Evolutionary conservation across 208 protist species (phyloP).

Genomic region (Porcisia hertigi): DNA sequence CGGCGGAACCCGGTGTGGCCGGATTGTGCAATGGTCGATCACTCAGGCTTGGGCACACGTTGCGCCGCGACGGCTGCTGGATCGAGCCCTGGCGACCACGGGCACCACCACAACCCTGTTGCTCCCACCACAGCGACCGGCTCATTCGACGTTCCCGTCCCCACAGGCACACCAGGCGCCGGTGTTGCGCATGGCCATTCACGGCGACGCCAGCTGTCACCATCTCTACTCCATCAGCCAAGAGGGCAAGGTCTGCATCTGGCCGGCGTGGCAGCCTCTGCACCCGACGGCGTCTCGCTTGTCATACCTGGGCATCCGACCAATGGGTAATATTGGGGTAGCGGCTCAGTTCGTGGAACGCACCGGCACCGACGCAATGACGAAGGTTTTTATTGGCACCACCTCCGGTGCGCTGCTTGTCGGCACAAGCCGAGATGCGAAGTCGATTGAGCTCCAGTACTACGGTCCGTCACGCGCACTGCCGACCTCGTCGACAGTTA

Average conservation of each 20-base stretch:
- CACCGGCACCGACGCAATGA: slow-evolving; percentile 60
- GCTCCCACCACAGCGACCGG: slow-evolving; percentile 35
- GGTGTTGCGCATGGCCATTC: slow-evolving; percentile 57
- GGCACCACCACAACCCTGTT: slow-evolving; percentile 42
- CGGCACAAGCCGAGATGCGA: slow-evolving; percentile 50
- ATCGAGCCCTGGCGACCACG: slow-evolving; percentile 41
- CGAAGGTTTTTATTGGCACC: slow-evolving; percentile 67
- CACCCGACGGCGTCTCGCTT: slow-evolving; percentile 45
- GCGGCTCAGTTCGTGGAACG: slow-evolving; percentile 49
- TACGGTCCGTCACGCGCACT: slow-evolving; percentile 18
- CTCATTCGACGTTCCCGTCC: slow-evolving; percentile 61
- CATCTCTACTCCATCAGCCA: slow-evolving; percentile 72
- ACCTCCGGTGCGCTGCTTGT: slow-evolving; percentile 51
- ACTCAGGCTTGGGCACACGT: slow-evolving; percentile 30
- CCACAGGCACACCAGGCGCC: slow-evolving; percentile 59
- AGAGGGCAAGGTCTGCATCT: slow-evolving; percentile 74
- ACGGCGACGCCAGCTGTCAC: slow-evolving; percentile 61
- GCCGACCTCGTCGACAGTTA: slow-evolving; percentile 24
- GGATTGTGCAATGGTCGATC: slow-evolving; percentile 52
- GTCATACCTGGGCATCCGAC: slow-evolving; percentile 42
- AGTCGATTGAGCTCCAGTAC: slow-evolving; percentile 54
- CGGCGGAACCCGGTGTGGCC: slow-evolving; percentile 52
- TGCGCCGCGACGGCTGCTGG: slow-evolving; percentile 32
- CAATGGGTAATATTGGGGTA: slow-evolving; percentile 47
- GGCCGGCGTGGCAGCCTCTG: slow-evolving; percentile 41